A percentile compares a stretch with the other conserved stretches of the same genome.
phyloP scores from a whole-genome alignment of 2,329 filamentous ascomycete species.

The Hypomyces perniciosus region DNA sequence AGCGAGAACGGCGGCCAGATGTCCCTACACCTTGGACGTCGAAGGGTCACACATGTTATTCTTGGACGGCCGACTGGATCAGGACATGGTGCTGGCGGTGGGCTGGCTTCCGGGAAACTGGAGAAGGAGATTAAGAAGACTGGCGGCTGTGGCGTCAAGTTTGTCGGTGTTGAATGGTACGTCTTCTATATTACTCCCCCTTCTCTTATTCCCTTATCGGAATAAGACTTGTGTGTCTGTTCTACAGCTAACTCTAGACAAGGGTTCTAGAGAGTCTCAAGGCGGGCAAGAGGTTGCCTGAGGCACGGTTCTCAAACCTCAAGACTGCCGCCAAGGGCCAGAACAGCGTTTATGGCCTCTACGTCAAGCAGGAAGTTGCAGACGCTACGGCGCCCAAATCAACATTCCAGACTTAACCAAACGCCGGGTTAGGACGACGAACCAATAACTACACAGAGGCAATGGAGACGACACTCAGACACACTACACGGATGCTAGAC shows the following conservation, averaged over 20 bases:
- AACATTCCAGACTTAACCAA: neutral
- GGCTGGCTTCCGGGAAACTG: constrained; percentile 69
- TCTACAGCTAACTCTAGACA: neutral
- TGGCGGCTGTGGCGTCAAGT: constrained; percentile 66
- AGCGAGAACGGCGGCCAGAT: constrained; percentile 66
- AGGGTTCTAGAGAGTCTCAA: constrained; percentile 83
- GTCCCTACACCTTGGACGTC: constrained; percentile 64
- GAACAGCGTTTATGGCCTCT: constrained; percentile 56
- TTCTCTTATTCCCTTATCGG: constrained; percentile 6
- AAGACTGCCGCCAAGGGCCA: constrained; percentile 58
- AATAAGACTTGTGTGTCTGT: neutral
- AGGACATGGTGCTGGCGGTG: constrained; percentile 58
- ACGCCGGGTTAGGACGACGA: no score
- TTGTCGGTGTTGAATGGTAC: constrained; percentile 75
- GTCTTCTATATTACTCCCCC: constrained; percentile 20
- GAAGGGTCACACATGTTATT: constrained; percentile 80
- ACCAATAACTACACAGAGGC: no score
- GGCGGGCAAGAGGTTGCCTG: constrained; percentile 65
- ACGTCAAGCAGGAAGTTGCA: constrained; percentile 7
- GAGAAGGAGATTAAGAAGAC: constrained; percentile 69
- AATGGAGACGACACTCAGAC: no score
- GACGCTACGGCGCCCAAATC: neutral
- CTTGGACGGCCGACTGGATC: constrained; percentile 54
- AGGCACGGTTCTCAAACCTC: constrained; percentile 63
- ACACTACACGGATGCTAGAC: no score